Base-by-base conservation (phyloP, 2,329 filamentous ascomycete species). In the Stemphylium vesicarium region DNA sequence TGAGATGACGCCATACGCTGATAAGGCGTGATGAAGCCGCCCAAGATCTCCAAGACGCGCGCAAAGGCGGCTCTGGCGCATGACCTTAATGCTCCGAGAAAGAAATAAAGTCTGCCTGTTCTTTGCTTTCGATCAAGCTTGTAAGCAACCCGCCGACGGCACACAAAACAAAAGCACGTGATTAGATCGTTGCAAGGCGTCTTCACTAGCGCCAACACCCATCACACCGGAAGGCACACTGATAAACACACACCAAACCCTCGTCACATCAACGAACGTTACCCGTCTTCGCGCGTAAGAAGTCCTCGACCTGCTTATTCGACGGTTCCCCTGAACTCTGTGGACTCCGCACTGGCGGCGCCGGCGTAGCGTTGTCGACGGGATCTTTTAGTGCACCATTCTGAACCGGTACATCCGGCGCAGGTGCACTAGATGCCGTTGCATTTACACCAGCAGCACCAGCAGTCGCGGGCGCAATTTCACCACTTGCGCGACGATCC, bases 261-360 rank as follows among this genome's bases (percentile, higher is more conserved):
- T 24, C 16, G 11, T 10, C 20, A 15, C 18, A 15, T 53, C 16
- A 36, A n/a, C 31, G 33, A 10, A 51, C 31, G 41, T 43, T 61
- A 29, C 66, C 64, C 46, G 55, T 59, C 43, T 62, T 68, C 6
- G 57, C 59, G 12, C 69, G 60, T 13, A 70, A 48, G 35, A 65
- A 65, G 4, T 47, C 57, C 38, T 66, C 64, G 6, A 69, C 60
- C 46, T 68, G 45, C 9, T 54, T 50, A 31, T 66, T 55, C 5
- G 42, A 33, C 38, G 32, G 37, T 20, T 49, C 35, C 4, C 12
- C 32, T 18, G 22, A 11, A 8, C 13, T 38, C 4, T 9, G 32
- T 18, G 42, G 26, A 10, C 37, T 20, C 20, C 13, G 32, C 18
- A 33, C 39, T n/a, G 39, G 22, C 26, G 29, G 22, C 7, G 22